Conservation (phyloP, 2,329 filamentous ascomycete genomes). For the Pestalotiopsis fici region DNA sequence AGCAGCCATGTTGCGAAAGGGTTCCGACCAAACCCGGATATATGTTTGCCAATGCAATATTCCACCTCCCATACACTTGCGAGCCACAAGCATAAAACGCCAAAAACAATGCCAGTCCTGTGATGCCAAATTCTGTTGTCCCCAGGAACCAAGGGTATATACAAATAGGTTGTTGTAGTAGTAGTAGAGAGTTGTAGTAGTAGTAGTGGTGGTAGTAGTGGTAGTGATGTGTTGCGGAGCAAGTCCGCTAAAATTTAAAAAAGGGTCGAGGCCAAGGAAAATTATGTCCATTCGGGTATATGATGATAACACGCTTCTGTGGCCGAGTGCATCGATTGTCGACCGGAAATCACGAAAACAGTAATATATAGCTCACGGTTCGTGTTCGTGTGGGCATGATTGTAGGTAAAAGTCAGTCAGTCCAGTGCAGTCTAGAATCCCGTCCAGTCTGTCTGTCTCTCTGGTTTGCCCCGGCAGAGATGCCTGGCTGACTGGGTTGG, state of each 20-base stretch:
- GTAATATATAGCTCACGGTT: neutral
- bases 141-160: slow-evolving; percentile 17
- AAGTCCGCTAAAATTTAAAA: slow-evolving; percentile 2
- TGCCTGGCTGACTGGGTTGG: too few relatives aligned
- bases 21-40: neutral
- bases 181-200: slow-evolving; percentile 13
- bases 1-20: neutral
- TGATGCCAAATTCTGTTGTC: slow-evolving; percentile 26
- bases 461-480: too few relatives aligned
- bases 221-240: neutral
- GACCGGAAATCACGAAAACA: neutral
- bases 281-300: slow-evolving; percentile 11
- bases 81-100: slow-evolving; percentile 17
- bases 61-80: neutral
- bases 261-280: neutral
- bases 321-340: neutral
- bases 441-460: too few relatives aligned
- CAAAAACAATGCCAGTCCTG: slow-evolving; percentile 29
- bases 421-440: neutral
- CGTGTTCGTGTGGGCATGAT: neutral
- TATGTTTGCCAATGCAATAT: neutral
- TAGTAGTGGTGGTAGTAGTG: too few relatives aligned
- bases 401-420: neutral
- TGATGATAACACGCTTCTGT: slow-evolving; percentile 3
- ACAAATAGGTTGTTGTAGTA: slow-evolving; percentile 29